Evolutionary conservation across 208 protist genomes (phyloP).

Genomic region (Leishmania lainsoni): DNA sequence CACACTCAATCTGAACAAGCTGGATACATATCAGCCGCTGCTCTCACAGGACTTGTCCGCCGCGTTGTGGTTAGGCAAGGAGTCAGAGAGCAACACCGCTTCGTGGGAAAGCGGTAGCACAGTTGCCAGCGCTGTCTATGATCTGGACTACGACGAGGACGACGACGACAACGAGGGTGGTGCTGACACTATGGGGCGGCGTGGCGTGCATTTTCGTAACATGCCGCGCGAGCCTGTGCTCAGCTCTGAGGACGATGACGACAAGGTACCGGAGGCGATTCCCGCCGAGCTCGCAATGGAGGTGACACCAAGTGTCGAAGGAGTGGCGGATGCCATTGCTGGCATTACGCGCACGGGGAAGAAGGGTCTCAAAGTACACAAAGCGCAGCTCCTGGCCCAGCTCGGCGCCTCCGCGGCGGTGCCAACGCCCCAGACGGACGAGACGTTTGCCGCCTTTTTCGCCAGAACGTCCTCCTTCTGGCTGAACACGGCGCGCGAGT

Average conservation of each 20-base stretch:
- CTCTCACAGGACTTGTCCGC: conserved; percentile 85
- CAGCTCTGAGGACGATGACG: conserved; percentile 54
- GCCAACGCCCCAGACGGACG: conserved; percentile 64
- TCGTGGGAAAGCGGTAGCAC: conserved; percentile 91
- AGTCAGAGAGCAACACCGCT: conserved; percentile 70
- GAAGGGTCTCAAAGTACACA: conserved; percentile 88
- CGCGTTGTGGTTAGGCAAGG: conserved; percentile 83
- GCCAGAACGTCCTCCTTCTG: conserved; percentile 68
- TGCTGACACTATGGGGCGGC: neutral
- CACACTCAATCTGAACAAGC: conserved; percentile 79
- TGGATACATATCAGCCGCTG: conserved; percentile 80
- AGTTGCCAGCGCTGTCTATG: conserved; percentile 79
- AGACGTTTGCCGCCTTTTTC: conserved; percentile 66
- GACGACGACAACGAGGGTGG: conserved; percentile 65
- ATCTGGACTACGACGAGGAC: conserved; percentile 72
- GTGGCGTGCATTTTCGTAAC: conserved; percentile 23
- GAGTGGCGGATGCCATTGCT: conserved; percentile 41
- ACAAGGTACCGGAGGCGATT: conserved; percentile 74
- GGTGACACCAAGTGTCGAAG: conserved; percentile 49
- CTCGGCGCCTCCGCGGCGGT: conserved; percentile 63
- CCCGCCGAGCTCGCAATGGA: conserved; percentile 69
- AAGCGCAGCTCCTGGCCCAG: conserved; percentile 83
- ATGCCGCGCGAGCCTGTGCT: conserved; percentile 28
- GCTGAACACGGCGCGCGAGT: conserved; percentile 65
- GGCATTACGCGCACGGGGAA: conserved; percentile 67